These are phyloP conservation scores for Galium porrigens DNA, from an alignment of 305 asterid species.

Conservation along the genomic window DNA sequence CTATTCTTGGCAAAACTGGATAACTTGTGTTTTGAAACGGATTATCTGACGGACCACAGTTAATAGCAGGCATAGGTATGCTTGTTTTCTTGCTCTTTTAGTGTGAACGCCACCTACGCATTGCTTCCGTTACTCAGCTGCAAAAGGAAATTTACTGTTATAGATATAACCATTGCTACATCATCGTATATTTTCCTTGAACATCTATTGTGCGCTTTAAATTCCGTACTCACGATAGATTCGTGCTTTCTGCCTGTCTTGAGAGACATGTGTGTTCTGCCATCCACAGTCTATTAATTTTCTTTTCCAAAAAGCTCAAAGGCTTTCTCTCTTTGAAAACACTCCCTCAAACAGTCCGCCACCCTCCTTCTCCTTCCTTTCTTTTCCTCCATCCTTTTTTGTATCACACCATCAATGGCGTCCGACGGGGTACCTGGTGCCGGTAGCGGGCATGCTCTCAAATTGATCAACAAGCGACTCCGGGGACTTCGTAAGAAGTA, in stretches of 20 bases:
- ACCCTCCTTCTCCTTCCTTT: neutral
- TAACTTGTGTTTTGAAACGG: neutral
- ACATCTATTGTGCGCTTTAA: neutral
- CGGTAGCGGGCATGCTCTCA: conserved; percentile 47
- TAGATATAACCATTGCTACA: neutral
- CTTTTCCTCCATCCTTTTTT: neutral
- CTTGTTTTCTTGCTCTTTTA: neutral
- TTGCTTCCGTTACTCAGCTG: neutral
- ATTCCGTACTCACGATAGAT: neutral
- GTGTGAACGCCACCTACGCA: neutral
- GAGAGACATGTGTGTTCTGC: neutral
- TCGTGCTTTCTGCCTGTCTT: neutral
- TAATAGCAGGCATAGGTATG: neutral
- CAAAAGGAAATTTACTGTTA: neutral
- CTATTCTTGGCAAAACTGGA: neutral
- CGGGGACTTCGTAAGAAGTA: conserved; percentile 55
- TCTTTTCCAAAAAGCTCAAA: neutral
- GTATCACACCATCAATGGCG: conserved; percentile 22
- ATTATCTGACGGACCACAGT: neutral
- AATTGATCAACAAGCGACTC: conserved; percentile 52
- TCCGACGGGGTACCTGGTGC: conserved; percentile 22
- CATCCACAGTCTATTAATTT: neutral
- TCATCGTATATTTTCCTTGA: neutral
- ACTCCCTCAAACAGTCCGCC: neutral
- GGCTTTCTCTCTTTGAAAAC: neutral